These are phyloP conservation scores for Ustilago vetiveriae DNA, from an alignment of 1,284 basidiomycete species.

Conservation along the genomic window DNA sequence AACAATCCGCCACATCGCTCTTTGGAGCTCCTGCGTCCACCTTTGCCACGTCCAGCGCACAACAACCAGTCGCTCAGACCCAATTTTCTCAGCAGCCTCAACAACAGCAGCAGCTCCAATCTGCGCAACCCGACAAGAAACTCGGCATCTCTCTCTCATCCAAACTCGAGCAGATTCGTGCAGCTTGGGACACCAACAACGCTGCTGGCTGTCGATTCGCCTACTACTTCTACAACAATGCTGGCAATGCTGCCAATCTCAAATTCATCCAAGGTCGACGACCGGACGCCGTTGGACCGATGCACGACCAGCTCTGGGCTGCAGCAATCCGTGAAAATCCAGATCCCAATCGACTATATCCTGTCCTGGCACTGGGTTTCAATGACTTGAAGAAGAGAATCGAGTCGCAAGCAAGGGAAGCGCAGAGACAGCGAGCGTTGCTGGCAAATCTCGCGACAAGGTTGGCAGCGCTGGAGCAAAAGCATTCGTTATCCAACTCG, in stretches of 20 bases:
- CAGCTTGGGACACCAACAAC: constrained; percentile 61
- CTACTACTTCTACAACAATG: constrained; percentile 63
- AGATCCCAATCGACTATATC: constrained; percentile 61
- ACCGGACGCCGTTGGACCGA: constrained; percentile 57
- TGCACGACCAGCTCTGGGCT: constrained; percentile 63
- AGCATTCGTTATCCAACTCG: constrained; percentile 56
- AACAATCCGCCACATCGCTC: constrained; percentile 29
- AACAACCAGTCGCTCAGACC: constrained; percentile 26
- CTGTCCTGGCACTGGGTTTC: constrained; percentile 64
- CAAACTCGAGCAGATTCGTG: constrained; percentile 58
- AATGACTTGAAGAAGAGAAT: constrained; percentile 58
- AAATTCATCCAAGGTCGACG: constrained; percentile 53
- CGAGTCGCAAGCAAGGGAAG: constrained; percentile 54
- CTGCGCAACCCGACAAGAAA: constrained; percentile 48
- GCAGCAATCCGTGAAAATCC: constrained; percentile 61
- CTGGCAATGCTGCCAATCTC: constrained; percentile 46
- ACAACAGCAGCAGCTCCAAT: constrained; percentile 4
- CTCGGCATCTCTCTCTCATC: constrained; percentile 50
- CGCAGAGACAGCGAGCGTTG: constrained; percentile 48
- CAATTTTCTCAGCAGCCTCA: constrained; percentile 18
- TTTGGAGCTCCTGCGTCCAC: constrained; percentile 33
- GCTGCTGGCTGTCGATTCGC: constrained; percentile 58
- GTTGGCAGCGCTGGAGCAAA: constrained; percentile 49
- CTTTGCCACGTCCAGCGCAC: constrained; percentile 22
- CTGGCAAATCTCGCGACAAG: constrained; percentile 36